Conservation (phyloP, 805 yeast genomes). For the Candida chauliodis region DNA sequence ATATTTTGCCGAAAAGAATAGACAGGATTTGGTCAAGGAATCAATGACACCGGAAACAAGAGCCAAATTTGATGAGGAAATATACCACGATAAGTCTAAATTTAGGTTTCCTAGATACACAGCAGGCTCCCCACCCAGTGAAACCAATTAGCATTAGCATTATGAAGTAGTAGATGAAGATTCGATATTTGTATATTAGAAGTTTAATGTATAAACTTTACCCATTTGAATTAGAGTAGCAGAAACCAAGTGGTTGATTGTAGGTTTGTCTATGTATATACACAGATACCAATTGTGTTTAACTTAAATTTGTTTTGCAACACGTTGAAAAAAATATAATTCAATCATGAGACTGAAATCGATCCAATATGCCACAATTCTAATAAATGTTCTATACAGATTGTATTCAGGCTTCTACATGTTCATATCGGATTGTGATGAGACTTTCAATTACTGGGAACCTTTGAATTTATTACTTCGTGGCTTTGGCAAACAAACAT, state of each 20-base stretch:
- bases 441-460: constrained; percentile 90
- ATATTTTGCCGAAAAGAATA: constrained; percentile 56
- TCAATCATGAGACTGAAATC: constrained; percentile 6
- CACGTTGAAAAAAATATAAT: neutral
- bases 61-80: constrained; percentile 40
- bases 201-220: too few species aligned
- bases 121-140: constrained; percentile 25
- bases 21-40: constrained; percentile 56
- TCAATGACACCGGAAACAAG: constrained; percentile 36
- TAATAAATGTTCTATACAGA: constrained; percentile 14
- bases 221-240: too few species aligned
- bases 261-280: too few species aligned
- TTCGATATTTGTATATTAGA: too few species aligned
- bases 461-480: constrained; percentile 76
- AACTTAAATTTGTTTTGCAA: too few species aligned
- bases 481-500: constrained; percentile 88
- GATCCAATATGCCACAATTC: constrained; percentile 10
- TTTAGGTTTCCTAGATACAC: constrained; percentile 40
- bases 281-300: too few species aligned
- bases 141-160: constrained; percentile 2
- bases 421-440: constrained; percentile 90
- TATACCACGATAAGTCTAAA: constrained; percentile 43
- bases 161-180: neutral
- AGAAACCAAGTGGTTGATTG: too few species aligned
- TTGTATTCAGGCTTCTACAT: constrained; percentile 47